Percentiles rank a stretch among this genome's conserved stretches.
phyloP scores from a whole-genome alignment of 768 basidiomycete species.

The Amyloporia xantha region DNA sequence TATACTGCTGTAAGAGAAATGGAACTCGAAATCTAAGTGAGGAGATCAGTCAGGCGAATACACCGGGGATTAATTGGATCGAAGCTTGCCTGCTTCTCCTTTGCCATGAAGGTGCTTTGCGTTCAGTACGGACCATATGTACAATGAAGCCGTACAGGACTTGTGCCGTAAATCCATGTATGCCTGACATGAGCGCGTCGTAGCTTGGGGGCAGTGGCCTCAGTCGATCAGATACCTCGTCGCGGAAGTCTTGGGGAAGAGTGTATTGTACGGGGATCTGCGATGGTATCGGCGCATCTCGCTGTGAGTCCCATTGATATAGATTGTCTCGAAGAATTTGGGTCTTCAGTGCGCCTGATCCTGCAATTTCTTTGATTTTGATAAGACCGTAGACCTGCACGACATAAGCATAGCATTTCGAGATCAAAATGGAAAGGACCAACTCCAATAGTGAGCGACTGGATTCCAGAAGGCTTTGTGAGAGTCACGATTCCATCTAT shows the following conservation, averaged over 20 bases:
- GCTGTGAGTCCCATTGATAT: constrained; percentile 17
- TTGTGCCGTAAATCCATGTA: constrained; percentile 21
- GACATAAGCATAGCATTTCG: neutral
- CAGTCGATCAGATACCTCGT: constrained; percentile 7
- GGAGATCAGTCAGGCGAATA: neutral
- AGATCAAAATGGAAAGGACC: constrained; percentile 2
- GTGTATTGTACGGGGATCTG: constrained; percentile 19
- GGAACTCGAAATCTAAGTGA: constrained; percentile 15
- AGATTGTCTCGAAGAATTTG: constrained; percentile 14
- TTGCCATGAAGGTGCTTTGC: constrained; percentile 18
- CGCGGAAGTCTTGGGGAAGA: constrained; percentile 16
- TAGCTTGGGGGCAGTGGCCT: constrained; percentile 21
- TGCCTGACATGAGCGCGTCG: constrained; percentile 13
- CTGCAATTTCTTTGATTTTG: constrained; percentile 22
- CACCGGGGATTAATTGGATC: too few relatives aligned
- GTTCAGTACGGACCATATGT: constrained; percentile 11
- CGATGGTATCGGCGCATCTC: constrained; percentile 14
- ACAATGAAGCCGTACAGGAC: constrained; percentile 19
- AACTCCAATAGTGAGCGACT: constrained; percentile 15
- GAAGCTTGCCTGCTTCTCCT: constrained; percentile 8
- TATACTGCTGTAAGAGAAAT: constrained; percentile 15
- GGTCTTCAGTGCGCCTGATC: constrained; percentile 11
- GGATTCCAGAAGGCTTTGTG: constrained; percentile 13
- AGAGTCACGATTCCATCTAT: constrained; percentile 20
- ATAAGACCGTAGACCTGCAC: constrained; percentile 22